These are phyloP conservation scores for Drechslera avenae DNA, from an alignment of 2,329 filamentous ascomycete species.

Conservation along the genomic window DNA sequence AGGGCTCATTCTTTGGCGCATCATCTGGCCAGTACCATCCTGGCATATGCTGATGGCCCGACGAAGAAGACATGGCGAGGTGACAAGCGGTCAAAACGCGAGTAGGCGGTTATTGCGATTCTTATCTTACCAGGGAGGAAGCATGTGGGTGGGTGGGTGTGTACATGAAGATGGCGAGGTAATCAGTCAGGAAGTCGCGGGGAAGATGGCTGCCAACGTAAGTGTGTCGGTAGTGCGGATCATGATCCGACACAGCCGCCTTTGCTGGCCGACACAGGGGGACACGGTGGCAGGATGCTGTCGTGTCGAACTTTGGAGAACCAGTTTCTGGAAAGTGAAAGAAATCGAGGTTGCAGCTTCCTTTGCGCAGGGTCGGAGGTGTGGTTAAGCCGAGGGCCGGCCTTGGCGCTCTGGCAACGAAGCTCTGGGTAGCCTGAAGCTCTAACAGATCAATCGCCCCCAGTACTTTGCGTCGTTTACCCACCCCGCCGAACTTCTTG, in stretches of 20 bases:
- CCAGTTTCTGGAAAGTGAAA: slow-evolving; percentile 23
- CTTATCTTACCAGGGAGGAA: slow-evolving; percentile 34
- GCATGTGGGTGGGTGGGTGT: slow-evolving; percentile 19
- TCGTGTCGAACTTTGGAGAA: slow-evolving; percentile 17
- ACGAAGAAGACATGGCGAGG: slow-evolving; percentile 50
- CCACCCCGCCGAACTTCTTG: slow-evolving; percentile 16
- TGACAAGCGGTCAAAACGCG: not conserved
- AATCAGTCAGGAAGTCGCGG: slow-evolving; percentile 28
- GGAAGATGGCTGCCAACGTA: slow-evolving; percentile 28
- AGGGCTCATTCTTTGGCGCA: slow-evolving; percentile 43
- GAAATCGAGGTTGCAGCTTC: slow-evolving; percentile 14
- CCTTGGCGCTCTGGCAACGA: slow-evolving; percentile 21
- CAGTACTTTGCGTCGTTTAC: slow-evolving; percentile 18
- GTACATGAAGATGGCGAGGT: slow-evolving; percentile 23
- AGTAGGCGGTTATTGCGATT: slow-evolving; percentile 25
- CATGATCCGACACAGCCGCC: slow-evolving; percentile 26
- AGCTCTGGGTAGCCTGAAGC: slow-evolving; percentile 42
- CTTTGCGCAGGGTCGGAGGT: slow-evolving; percentile 12
- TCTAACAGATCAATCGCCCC: slow-evolving; percentile 32
- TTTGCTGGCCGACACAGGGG: slow-evolving; percentile 23
- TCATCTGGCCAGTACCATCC: slow-evolving; percentile 57
- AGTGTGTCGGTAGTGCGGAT: slow-evolving; percentile 24
- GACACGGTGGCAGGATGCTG: slow-evolving; percentile 40
- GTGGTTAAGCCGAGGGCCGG: slow-evolving; percentile 22
- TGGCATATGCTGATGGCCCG: slow-evolving; percentile 47